Percentiles rank a stretch among this genome's conserved stretches.
These are phyloP conservation scores for Danielia oregonensis DNA, from an alignment of 805 yeast species.

Conservation along the genomic window DNA sequence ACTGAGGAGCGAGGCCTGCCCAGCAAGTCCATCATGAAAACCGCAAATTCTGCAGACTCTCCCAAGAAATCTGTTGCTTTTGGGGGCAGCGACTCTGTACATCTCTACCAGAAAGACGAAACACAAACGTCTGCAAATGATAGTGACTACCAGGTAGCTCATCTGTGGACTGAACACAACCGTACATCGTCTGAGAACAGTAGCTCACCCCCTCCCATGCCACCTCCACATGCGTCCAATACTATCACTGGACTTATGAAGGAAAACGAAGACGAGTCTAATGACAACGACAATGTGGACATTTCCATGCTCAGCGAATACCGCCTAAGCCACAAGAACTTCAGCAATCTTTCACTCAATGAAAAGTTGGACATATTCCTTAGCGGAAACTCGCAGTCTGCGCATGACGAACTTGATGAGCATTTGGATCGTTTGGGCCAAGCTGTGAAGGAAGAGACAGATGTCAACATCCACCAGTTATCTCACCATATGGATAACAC, in stretches of 20 bases:
- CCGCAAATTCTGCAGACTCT: conserved; percentile 19
- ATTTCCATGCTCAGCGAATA: conserved; percentile 53
- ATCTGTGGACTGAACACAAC: conserved; percentile 13
- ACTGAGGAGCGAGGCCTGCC: too few species aligned
- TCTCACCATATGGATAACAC: conserved; percentile 23
- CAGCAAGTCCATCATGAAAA: conserved; percentile 36
- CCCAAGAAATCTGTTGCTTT: conserved; percentile 41
- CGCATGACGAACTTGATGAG: conserved; percentile 29
- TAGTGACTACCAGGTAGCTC: conserved; percentile 3
- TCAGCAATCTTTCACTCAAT: conserved; percentile 34
- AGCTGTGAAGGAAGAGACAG: conserved; percentile 24
- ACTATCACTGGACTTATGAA: conserved; percentile 16
- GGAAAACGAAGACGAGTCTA: conserved; percentile 39
- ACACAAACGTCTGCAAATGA: neutral
- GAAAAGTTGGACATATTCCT: conserved; percentile 45
- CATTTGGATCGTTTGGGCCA: conserved; percentile 31
- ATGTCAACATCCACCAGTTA: conserved; percentile 32
- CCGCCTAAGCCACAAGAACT: conserved; percentile 19
- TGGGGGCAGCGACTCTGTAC: conserved; percentile 13
- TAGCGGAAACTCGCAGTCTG: conserved; percentile 12
- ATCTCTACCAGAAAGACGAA: conserved; percentile 1
- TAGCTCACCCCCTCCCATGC: conserved; percentile 11
- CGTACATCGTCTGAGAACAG: conserved; percentile 3
- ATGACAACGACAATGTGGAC: conserved; percentile 23
- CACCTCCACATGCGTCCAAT: conserved; percentile 16